phyloP scores from a whole-genome alignment of 495 filamentous ascomycete species.

The Aspergillus bridgeri region DNA sequence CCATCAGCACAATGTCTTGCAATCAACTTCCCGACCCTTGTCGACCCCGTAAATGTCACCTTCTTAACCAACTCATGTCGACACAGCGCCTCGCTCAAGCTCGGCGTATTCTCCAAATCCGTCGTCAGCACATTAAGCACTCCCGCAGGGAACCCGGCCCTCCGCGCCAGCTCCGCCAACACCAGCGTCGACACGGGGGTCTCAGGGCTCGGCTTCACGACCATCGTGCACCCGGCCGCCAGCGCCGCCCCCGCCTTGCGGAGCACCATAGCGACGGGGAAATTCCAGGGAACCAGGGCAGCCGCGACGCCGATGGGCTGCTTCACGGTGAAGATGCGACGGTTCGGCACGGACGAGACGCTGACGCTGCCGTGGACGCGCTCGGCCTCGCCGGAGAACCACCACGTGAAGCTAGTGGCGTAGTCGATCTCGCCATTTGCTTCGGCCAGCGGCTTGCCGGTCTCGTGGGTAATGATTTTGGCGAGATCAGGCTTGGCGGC shows the following conservation, averaged over 20 bases:
- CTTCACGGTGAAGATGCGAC: constrained; percentile 68
- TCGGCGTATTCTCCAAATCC: constrained; percentile 59
- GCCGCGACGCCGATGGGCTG: constrained; percentile 64
- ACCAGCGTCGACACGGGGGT: constrained; percentile 54
- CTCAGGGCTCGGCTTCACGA: constrained; percentile 60
- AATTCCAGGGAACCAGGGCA: constrained; percentile 67
- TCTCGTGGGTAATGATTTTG: constrained; percentile 58
- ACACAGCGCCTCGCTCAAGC: constrained; percentile 63
- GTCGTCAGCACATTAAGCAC: constrained; percentile 56
- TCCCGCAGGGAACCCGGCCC: constrained; percentile 54
- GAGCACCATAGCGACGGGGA: constrained; percentile 62
- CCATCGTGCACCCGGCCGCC: constrained; percentile 69
- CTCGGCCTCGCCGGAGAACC: constrained; percentile 69
- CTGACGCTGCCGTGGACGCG: constrained; percentile 60
- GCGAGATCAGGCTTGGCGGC: constrained; percentile 54
- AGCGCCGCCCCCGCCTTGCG: constrained; percentile 67
- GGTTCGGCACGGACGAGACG: constrained; percentile 51
- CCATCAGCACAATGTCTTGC: constrained; percentile 57
- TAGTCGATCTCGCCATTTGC: constrained; percentile 59
- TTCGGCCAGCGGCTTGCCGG: constrained; percentile 60
- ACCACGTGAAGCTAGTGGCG: constrained; percentile 58
- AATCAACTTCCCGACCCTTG: constrained; percentile 60
- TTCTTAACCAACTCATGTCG: constrained; percentile 63
- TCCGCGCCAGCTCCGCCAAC: constrained; percentile 49
- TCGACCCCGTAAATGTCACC: constrained; percentile 71